phyloP scores from a whole-genome alignment of 2,329 filamentous ascomycete species.

The Penicillium occitanis region DNA sequence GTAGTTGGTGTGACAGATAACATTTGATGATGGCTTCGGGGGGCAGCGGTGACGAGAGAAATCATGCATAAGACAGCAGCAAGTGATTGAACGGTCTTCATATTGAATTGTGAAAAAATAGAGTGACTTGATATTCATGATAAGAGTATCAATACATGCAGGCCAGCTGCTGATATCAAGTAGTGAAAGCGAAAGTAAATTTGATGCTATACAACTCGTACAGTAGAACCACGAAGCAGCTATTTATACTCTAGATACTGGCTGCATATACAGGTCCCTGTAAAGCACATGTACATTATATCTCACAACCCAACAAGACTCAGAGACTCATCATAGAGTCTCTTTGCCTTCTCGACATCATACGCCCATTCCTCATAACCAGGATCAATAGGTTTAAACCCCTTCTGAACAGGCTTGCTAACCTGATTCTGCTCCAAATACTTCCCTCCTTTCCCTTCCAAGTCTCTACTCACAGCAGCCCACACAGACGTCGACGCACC shows the following conservation, averaged over 20 bases:
- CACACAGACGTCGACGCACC: conserved; percentile 32
- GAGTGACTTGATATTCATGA: background rate
- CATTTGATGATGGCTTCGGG: background rate
- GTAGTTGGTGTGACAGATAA: background rate
- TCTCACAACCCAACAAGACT: background rate
- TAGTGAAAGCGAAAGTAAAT: background rate
- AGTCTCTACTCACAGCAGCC: conserved; percentile 29
- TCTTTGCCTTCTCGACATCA: conserved; percentile 17
- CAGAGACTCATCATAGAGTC: conserved; percentile 23
- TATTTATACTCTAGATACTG: background rate
- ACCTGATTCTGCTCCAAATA: conserved; percentile 32
- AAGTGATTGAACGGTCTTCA: background rate
- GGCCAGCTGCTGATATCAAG: background rate
- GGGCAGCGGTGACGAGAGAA: background rate
- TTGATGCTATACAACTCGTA: background rate
- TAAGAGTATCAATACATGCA: background rate
- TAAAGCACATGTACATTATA: background rate
- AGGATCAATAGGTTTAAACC: background rate
- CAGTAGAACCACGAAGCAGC: background rate
- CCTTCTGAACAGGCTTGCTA: background rate
- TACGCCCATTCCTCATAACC: conserved; percentile 25
- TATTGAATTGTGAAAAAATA: background rate
- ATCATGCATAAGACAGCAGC: background rate
- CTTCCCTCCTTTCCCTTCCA: conserved; percentile 30
- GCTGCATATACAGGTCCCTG: too few relatives aligned